Conservation (phyloP, 2,329 filamentous ascomycete genomes). For the Claviceps humidiphila region DNA sequence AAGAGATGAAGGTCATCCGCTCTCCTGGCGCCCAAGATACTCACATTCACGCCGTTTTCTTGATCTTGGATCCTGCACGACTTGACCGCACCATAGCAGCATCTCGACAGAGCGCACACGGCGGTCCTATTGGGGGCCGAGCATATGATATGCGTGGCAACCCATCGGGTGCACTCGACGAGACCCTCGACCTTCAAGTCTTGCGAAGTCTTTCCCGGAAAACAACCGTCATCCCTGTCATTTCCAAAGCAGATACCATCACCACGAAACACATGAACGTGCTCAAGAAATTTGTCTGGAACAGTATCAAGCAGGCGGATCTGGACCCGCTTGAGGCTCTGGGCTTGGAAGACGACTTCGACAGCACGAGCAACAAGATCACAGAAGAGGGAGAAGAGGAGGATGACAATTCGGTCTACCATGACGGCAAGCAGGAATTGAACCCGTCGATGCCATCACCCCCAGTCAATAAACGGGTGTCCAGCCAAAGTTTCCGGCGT, state of each 20-base stretch:
- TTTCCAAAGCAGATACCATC: conserved; percentile 93
- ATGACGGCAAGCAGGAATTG: conserved; percentile 10
- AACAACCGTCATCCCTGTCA: conserved; percentile 88
- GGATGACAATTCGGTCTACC: conserved; percentile 15
- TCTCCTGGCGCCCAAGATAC: conserved; percentile 89
- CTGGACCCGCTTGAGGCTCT: conserved; percentile 82
- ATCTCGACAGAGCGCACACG: conserved; percentile 42
- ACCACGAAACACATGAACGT: conserved; percentile 90
- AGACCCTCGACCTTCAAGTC: conserved; percentile 82
- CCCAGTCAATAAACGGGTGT: conserved; percentile 30
- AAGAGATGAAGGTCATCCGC: conserved; percentile 95
- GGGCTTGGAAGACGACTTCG: conserved; percentile 64
- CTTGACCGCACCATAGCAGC: conserved; percentile 71
- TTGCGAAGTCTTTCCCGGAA: conserved; percentile 79
- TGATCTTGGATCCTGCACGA: conserved; percentile 76
- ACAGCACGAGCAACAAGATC: conserved; percentile 38
- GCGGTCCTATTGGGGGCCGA: conserved; percentile 38
- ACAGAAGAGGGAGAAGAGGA: conserved; percentile 45
- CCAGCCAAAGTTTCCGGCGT: conserved; percentile 30
- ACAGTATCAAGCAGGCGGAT: conserved; percentile 71
- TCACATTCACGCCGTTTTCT: conserved; percentile 91
- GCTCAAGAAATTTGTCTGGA: conserved; percentile 82
- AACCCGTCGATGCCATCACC: conserved; percentile 21
- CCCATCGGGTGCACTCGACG: conserved; percentile 59
- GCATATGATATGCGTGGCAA: conserved; percentile 21